Evolutionary conservation across 805 yeast genomes (phyloP).

Genomic region (Ogataea paradorogensis): DNA sequence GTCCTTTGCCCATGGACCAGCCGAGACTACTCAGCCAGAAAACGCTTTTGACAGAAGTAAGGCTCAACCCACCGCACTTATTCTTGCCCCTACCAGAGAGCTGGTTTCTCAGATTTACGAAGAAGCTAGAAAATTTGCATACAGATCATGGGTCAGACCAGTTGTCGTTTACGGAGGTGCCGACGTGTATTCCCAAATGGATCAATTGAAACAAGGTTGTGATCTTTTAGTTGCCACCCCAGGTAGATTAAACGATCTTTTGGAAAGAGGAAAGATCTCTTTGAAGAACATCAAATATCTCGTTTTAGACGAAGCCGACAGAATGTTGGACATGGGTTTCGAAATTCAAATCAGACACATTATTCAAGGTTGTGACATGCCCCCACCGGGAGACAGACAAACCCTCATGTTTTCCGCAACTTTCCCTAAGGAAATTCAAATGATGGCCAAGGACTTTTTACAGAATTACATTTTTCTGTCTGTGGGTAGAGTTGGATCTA

Average conservation of each 20-base stretch:
- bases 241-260: conserved; percentile 94
- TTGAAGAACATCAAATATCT: conserved; percentile 86
- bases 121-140: conserved; percentile 91
- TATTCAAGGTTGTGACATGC: conserved; percentile 98
- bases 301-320: conserved; percentile 98
- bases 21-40: conserved; percentile 47
- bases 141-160: conserved; percentile 98
- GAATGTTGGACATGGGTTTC: conserved; percentile 99
- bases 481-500: conserved; percentile 99
- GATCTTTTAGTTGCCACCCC: conserved; percentile 98
- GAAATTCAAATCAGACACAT: conserved; percentile 99
- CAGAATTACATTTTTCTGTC: conserved; percentile 93
- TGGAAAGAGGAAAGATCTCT: conserved; percentile 93
- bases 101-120: conserved; percentile 95
- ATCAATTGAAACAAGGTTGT: conserved; percentile 89
- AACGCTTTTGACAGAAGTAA: conserved; percentile 58
- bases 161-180: conserved; percentile 99
- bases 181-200: conserved; percentile 81
- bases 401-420: conserved; percentile 99
- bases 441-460: conserved; percentile 95
- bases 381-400: conserved; percentile 85
- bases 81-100: conserved; percentile 99
- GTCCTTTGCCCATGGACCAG: conserved; percentile 86
- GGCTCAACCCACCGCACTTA: conserved; percentile 91
- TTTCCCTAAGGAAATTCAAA: conserved; percentile 96